Conservation (phyloP, 371 early-diverging fungal genomes). For the Syncephalastrum contaminatum region DNA sequence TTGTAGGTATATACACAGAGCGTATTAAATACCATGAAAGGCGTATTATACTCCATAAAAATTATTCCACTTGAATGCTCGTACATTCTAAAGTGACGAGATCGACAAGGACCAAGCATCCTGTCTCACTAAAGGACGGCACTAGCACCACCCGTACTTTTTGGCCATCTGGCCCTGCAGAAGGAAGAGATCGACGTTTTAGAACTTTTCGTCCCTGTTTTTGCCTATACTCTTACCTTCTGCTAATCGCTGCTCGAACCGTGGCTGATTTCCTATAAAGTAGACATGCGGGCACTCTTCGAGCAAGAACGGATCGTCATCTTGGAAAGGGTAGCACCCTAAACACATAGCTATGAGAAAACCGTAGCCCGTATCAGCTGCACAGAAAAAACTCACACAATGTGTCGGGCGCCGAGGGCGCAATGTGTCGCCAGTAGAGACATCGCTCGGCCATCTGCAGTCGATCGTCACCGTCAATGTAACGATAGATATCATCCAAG, state of each 20-base stretch:
- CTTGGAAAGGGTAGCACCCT: conserved; percentile 88
- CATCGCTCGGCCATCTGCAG: conserved; percentile 68
- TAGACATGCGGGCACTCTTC: conserved; percentile 76
- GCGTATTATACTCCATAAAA: too few relatives aligned
- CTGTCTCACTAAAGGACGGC: conserved; percentile 63
- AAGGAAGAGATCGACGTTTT: background rate
- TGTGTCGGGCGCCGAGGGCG: conserved; percentile 94
- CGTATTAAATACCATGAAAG: too few relatives aligned
- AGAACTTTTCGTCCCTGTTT: background rate
- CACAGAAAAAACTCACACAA: conserved; percentile 57
- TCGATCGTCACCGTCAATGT: conserved; percentile 54
- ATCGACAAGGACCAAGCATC: conserved; percentile 65
- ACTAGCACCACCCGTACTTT: conserved; percentile 61
- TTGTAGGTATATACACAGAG: too few relatives aligned
- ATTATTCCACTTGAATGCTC: background rate
- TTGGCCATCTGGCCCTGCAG: conserved; percentile 48
- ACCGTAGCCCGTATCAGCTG: background rate
- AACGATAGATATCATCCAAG: conserved; percentile 80
- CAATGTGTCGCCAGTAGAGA: conserved; percentile 81
- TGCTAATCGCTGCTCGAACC: conserved; percentile 63
- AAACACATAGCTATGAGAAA: background rate
- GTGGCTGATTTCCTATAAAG: conserved; percentile 87
- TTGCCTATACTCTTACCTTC: conserved; percentile 38
- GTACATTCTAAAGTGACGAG: conserved; percentile 61
- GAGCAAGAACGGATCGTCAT: conserved; percentile 85